Conservation (phyloP, 495 filamentous ascomycete species). For the Penicillium cataractarum region DNA sequence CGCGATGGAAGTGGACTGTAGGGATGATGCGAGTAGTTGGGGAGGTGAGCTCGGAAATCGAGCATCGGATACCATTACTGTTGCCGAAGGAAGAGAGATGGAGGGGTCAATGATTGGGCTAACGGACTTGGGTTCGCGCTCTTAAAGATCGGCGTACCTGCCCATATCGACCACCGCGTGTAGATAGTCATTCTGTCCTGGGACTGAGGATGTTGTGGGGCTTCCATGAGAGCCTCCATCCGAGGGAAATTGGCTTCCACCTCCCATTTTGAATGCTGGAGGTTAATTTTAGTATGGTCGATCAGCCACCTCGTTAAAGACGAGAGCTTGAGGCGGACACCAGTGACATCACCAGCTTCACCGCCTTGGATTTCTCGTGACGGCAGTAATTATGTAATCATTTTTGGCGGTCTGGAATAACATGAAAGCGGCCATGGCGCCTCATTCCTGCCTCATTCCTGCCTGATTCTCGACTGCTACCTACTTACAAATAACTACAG, state of each 20-base stretch:
- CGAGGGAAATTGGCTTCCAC: conserved; percentile 14
- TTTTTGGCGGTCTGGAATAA: no score
- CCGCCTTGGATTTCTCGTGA: no score
- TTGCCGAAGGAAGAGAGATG: not conserved
- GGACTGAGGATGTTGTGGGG: not conserved
- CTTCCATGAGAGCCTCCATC: not conserved
- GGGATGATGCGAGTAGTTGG: conserved; percentile 71
- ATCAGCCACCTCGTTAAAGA: no score
- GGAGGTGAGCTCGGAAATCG: conserved; percentile 76
- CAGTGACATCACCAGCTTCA: no score
- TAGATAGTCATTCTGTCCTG: conserved; percentile 19
- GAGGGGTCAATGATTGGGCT: not conserved
- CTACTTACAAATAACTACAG: no score
- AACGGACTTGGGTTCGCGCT: not conserved
- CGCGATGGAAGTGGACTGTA: conserved; percentile 76
- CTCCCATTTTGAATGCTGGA: conserved; percentile 20
- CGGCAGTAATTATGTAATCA: no score
- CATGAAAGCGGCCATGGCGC: no score
- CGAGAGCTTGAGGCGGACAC: no score
- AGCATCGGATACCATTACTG: conserved; percentile 95
- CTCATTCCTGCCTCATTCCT: no score
- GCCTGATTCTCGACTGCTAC: no score
- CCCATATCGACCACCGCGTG: conserved; percentile 38
- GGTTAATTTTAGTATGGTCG: not conserved
- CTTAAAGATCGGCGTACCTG: conserved; percentile 28